Evolutionary conservation across 78 protist genomes (phyloP), one percentile per base, ranked within the genome.

Genomic region (Dictyostelium brefeldianum): DNA sequence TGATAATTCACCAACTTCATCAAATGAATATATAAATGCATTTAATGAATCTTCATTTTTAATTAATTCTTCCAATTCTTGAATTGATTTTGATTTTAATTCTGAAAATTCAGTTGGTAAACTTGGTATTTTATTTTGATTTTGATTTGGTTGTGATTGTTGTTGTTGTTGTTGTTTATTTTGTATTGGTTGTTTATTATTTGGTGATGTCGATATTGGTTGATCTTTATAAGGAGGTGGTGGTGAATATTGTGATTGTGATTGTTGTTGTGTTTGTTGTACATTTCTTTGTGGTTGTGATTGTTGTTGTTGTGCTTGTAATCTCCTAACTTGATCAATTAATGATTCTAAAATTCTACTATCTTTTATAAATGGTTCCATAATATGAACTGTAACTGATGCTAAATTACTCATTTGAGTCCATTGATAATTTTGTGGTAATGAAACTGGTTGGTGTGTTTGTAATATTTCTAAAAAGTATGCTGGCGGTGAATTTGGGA

Each of bases 401-500:
- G 85, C 78, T 64, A 87, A 50, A 71, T 31, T 53, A 22, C 78
- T 87, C 22, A 41, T 22, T 50, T 20, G 83, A 3, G 71, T 65
- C 84, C 83, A 87, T 36, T 46, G 27, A 36, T n/a, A 17, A 27
- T 54, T 71, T 62, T 78, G 84, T 65, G 83, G 71, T 54, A 78
- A 43, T 36, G 65, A 51, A 20, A 78, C 22, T 46, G 79, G 79
- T 46, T 73, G 79, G 46, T 87, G 93, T 27, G 69, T 80, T 59
- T 77, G 78, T 54, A 22, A 27, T 48, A 56, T 51, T 22, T 87
- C 93, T 31, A 87, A 50, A 51, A 87, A 87, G 54, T 64, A 87
- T 77, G 59, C 74, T 46, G 93, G 93, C 29, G 84, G 84, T 65
- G 80, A 43, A 53, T 56, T 78, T 41, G 93, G 93, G 22, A 87